Evolutionary conservation across 2,329 filamentous ascomycete species (phyloP).

Genomic region (Colletotrichum agaves): DNA sequence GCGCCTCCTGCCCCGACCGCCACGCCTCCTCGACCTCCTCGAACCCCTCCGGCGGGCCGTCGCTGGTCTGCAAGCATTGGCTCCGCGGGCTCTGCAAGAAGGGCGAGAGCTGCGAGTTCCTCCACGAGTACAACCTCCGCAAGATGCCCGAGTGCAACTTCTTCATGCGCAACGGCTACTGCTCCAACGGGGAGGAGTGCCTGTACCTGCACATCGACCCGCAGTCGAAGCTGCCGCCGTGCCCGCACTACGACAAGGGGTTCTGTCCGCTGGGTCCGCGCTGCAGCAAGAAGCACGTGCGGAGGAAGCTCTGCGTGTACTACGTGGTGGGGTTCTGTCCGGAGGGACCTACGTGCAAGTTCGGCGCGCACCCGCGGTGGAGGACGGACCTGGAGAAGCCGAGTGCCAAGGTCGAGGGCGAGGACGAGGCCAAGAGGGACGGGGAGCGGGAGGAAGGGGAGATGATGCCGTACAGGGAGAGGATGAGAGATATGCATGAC

Average conservation of each 20-base stretch:
- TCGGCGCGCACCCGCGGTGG: conserved; percentile 87
- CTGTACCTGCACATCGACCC: conserved; percentile 92
- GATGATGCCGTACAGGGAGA: conserved; percentile 44
- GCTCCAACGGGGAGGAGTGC: conserved; percentile 96
- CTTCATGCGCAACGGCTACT: conserved; percentile 92
- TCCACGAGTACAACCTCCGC: conserved; percentile 98
- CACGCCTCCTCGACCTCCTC: conserved; percentile 66
- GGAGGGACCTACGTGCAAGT: conserved; percentile 77
- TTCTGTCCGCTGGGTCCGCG: conserved; percentile 92
- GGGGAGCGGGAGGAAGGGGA: conserved; percentile 61
- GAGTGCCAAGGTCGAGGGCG: conserved; percentile 73
- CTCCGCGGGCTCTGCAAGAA: conserved; percentile 98
- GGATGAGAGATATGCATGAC: conserved; percentile 51
- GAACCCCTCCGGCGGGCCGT: conserved; percentile 65
- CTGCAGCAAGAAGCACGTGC: conserved; percentile 90
- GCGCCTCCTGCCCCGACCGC: conserved; percentile 85
- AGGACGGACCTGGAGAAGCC: conserved; percentile 80
- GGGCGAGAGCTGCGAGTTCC: conserved; percentile 94
- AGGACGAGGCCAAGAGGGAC: conserved; percentile 66
- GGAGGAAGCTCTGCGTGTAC: conserved; percentile 81
- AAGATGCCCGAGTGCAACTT: conserved; percentile 99
- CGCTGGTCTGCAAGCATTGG: conserved; percentile 98
- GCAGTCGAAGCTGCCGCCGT: conserved; percentile 80
- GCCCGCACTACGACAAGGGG: conserved; percentile 91
- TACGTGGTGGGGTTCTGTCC: conserved; percentile 97